These are phyloP conservation scores for Gelatoporia subvermispora DNA, from an alignment of 768 basidiomycete species.

Conservation along the genomic window DNA sequence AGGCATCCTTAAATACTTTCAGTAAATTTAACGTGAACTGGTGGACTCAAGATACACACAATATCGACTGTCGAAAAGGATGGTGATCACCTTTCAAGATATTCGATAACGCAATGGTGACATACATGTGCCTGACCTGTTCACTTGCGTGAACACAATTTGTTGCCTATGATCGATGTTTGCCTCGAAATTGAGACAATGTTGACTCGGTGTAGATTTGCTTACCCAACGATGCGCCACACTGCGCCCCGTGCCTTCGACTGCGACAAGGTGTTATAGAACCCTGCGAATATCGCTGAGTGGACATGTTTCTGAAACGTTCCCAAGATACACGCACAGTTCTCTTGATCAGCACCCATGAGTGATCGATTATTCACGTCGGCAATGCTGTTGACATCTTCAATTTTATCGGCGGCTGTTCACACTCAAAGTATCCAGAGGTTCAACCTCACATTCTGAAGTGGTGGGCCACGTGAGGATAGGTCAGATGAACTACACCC, in stretches of 20 bases:
- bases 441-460: too few species aligned
- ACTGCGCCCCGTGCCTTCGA: constrained; percentile 43
- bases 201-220: not conserved
- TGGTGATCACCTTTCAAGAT: too few species aligned
- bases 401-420: too few species aligned
- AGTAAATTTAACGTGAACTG: too few species aligned
- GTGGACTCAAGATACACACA: constrained; percentile 16
- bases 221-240: constrained; percentile 51
- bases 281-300: constrained; percentile 31
- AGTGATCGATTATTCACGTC: constrained; percentile 41
- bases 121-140: constrained; percentile 33
- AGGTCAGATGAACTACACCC: too few species aligned
- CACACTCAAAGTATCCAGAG: too few species aligned
- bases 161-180: constrained; percentile 40
- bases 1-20: constrained; percentile 37
- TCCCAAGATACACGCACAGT: constrained; percentile 31
- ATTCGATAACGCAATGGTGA: constrained; percentile 1
- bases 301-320: not conserved
- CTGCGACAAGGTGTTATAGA: constrained; percentile 40
- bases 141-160: constrained; percentile 49
- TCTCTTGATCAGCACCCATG: constrained; percentile 52
- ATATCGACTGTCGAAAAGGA: constrained; percentile 25
- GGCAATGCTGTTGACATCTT: constrained; percentile 43
- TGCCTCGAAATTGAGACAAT: too few species aligned
- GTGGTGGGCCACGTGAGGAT: too few species aligned